Evolutionary conservation across 805 yeast species (phyloP).

Genomic region (Scheffersomyces spartinae): DNA sequence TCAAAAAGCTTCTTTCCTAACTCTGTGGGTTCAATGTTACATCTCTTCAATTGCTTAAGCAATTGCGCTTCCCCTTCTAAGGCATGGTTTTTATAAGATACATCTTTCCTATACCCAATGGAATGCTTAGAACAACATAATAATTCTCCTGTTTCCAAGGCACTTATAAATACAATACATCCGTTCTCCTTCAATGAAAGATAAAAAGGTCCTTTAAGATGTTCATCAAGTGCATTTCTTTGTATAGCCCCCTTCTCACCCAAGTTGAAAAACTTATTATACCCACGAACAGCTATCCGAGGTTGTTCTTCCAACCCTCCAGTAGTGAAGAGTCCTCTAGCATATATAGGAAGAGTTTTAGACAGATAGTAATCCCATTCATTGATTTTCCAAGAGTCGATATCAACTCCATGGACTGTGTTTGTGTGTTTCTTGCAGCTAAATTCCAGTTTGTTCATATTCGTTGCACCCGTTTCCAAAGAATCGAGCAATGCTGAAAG

Average conservation of each 20-base stretch:
- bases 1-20: constrained; percentile 46
- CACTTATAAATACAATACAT: constrained; percentile 78
- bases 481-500: too few species aligned
- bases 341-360: constrained; percentile 54
- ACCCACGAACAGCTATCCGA: constrained; percentile 68
- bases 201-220: constrained; percentile 65
- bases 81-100: constrained; percentile 53
- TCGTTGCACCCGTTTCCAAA: too few species aligned
- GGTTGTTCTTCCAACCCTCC: constrained; percentile 15
- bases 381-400: constrained; percentile 85
- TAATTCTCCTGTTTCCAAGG: constrained; percentile 60
- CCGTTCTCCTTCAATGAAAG: constrained; percentile 88
- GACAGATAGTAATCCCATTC: constrained; percentile 88
- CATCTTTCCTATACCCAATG: constrained; percentile 54
- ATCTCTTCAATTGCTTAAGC: constrained; percentile 34
- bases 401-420: constrained; percentile 6
- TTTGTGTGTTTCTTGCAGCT: too few species aligned
- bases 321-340: constrained; percentile 73
- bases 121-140: constrained; percentile 89
- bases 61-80: constrained; percentile 54
- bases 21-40: constrained; percentile 28
- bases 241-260: constrained; percentile 49
- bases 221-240: constrained; percentile 28
- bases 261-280: constrained; percentile 86
- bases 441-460: too few species aligned